A percentile compares a stretch with the other conserved stretches of the same genome.
Evolutionary conservation across 169 alveolate genomes (phyloP).

Genomic region (Plasmodium yoelii): DNA sequence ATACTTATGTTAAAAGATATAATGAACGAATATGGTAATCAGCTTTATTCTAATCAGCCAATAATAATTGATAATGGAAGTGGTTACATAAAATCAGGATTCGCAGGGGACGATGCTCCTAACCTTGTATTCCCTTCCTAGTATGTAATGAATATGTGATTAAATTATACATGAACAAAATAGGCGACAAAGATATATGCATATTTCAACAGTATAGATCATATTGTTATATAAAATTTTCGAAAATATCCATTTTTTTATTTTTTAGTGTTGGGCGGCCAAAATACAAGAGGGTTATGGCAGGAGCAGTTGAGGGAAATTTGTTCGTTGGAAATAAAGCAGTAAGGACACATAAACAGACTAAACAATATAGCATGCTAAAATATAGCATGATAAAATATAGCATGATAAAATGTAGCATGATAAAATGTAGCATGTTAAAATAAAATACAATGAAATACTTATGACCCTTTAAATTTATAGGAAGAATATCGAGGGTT

Average conservation of each 20-base stretch:
- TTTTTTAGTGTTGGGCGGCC: slow-evolving; percentile 81
- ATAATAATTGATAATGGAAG: slow-evolving; percentile 85
- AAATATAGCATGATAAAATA: no score
- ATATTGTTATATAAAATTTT: neutral
- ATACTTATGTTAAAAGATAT: slow-evolving; percentile 1
- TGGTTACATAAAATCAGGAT: slow-evolving; percentile 87
- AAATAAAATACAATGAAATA: neutral
- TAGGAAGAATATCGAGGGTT: slow-evolving; percentile 85
- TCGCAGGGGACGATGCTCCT: slow-evolving; percentile 86
- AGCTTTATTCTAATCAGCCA: slow-evolving; percentile 78
- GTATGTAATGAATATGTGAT: slow-evolving; percentile 32
- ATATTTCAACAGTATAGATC: neutral
- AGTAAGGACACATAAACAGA: slow-evolving; percentile 15
- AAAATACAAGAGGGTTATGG: slow-evolving; percentile 85
- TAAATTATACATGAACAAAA: neutral
- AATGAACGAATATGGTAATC: slow-evolving; percentile 71
- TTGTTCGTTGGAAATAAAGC: slow-evolving; percentile 70
- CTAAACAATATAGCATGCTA: no score
- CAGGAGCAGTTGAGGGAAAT: slow-evolving; percentile 85
- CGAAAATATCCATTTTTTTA: neutral
- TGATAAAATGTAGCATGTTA: no score
- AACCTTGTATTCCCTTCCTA: slow-evolving; percentile 81
- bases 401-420: no score
- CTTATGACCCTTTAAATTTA: neutral
- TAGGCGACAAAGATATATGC: neutral